Evolutionary conservation across 2,329 filamentous ascomycete genomes (phyloP).

Genomic region (Alternaria sp.): DNA sequence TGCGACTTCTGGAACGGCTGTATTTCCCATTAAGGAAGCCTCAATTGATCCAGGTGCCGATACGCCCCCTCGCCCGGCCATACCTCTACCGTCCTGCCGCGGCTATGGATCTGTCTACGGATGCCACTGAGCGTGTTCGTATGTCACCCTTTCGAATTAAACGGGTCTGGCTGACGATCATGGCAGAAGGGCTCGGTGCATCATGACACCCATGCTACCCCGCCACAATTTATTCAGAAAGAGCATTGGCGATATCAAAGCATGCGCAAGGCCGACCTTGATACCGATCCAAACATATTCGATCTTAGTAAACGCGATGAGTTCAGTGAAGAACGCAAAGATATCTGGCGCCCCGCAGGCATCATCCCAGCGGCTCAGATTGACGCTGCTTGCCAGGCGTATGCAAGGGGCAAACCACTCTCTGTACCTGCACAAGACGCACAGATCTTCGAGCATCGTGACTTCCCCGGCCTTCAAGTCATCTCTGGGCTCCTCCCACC

Average conservation of each 20-base stretch:
- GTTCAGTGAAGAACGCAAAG: conserved; percentile 44
- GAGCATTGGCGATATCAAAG: conserved; percentile 63
- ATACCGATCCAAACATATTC: conserved; percentile 56
- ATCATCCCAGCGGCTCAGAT: conserved; percentile 37
- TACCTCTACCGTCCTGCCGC: neutral
- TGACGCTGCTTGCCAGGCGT: conserved; percentile 38
- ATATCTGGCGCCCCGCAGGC: conserved; percentile 37
- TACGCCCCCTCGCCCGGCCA: neutral
- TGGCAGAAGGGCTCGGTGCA: conserved; percentile 35
- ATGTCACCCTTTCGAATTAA: conserved; percentile 28
- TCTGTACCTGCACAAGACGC: conserved; percentile 30
- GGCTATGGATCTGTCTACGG: conserved; percentile 35
- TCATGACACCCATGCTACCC: conserved; percentile 46
- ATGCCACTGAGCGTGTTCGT: conserved; percentile 39
- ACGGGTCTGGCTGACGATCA: conserved; percentile 30
- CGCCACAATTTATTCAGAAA: conserved; percentile 44
- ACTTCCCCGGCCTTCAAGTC: conserved; percentile 69
- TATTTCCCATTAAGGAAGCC: conserved; percentile 1
- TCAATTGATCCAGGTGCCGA: neutral
- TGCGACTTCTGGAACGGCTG: conserved; percentile 1
- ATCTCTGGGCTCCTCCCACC: conserved; percentile 76
- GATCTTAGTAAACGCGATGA: conserved; percentile 42
- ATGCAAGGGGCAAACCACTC: conserved; percentile 37
- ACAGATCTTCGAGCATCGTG: conserved; percentile 44
- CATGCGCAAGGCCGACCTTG: conserved; percentile 59